Conservation (phyloP, 352 stramenopile species). For the Pythium aquatile region DNA sequence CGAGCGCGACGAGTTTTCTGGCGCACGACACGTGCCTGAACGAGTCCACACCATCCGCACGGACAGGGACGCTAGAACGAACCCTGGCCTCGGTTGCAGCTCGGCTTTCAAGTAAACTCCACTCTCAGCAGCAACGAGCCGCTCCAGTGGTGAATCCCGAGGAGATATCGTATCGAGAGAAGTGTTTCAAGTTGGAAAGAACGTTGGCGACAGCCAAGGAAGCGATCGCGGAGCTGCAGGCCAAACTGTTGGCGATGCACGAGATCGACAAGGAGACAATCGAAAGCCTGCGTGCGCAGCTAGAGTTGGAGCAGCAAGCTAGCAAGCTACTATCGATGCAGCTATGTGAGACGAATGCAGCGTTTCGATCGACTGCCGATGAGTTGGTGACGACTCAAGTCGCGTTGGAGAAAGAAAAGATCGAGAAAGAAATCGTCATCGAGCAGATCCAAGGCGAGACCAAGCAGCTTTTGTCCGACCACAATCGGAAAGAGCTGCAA, state of each 20-base stretch:
- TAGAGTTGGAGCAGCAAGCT: slow-evolving; percentile 50
- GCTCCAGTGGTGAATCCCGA: slow-evolving; percentile 20
- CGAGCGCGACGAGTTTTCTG: background rate
- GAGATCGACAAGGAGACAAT: slow-evolving; percentile 33
- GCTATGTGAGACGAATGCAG: slow-evolving; percentile 42
- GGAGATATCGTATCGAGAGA: slow-evolving; percentile 46
- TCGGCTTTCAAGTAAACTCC: slow-evolving; percentile 13
- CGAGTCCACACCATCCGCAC: background rate
- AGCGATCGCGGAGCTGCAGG: slow-evolving; percentile 32
- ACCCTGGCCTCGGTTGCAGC: slow-evolving; percentile 13
- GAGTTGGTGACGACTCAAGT: slow-evolving; percentile 52
- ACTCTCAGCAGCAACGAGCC: slow-evolving; percentile 7
- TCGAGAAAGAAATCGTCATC: slow-evolving; percentile 38
- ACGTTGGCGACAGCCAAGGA: slow-evolving; percentile 45
- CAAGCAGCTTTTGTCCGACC: slow-evolving; percentile 47
- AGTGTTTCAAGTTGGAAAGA: slow-evolving; percentile 56
- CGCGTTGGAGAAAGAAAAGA: slow-evolving; percentile 45
- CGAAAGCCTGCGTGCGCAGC: slow-evolving; percentile 44
- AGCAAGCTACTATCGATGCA: slow-evolving; percentile 48
- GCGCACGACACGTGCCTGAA: background rate
- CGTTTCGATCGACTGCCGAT: slow-evolving; percentile 43
- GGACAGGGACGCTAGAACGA: background rate
- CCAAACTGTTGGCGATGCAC: slow-evolving; percentile 31
- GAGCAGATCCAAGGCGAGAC: slow-evolving; percentile 51
- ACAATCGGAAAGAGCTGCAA: slow-evolving; percentile 50